Conservation (phyloP, 257 asterid genomes). For the Salvia splendens region DNA sequence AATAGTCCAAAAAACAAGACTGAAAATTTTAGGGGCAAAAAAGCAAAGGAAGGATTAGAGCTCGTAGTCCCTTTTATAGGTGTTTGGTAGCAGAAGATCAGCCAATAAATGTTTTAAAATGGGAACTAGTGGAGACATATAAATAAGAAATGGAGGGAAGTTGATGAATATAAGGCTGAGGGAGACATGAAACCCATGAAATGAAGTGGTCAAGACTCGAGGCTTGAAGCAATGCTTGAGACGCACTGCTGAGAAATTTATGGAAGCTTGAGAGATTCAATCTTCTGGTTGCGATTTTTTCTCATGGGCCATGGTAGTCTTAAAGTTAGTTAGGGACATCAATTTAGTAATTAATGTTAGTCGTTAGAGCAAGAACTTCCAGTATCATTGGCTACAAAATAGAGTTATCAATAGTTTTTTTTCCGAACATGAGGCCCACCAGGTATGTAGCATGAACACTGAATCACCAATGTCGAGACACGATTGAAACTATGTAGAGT, state of each 20-base stretch:
- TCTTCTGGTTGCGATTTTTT: neutral
- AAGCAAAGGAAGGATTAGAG: neutral
- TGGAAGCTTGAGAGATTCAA: neutral
- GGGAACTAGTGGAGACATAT: neutral
- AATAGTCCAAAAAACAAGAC: neutral
- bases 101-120: no score
- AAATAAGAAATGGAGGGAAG: neutral
- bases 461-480: constrained; percentile 11
- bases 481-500: neutral
- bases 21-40: neutral
- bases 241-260: neutral
- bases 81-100: neutral
- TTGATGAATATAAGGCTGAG: constrained; percentile 2
- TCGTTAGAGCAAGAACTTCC: neutral
- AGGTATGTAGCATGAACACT: neutral
- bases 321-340: neutral
- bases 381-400: neutral
- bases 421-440: neutral
- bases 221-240: neutral
- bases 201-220: neutral
- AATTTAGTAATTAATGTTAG: neutral
- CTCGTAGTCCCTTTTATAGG: neutral
- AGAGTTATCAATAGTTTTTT: neutral
- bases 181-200: neutral
- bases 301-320: neutral